Evolutionary conservation across 495 filamentous ascomycete species (phyloP), one percentile per base, ranked within the genome.

Genomic region (Pseudotulostoma volvatum): DNA sequence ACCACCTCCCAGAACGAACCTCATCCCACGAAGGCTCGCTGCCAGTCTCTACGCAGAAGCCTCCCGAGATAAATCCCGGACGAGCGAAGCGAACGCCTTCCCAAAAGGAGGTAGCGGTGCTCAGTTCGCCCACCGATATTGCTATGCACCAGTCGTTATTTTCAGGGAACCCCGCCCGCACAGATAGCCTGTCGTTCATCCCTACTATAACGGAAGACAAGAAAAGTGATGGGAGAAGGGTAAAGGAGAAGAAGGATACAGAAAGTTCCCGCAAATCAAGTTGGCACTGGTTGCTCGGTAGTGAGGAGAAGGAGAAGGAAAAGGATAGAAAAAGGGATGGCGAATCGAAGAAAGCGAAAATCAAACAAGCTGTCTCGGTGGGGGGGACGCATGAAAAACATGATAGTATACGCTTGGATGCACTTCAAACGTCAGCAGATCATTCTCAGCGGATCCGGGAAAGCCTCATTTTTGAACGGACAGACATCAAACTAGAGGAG

Each of bases 171-270:
- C 74, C 61, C 31, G 76, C 68, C 0, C 70, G 79, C 13, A 93
- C 81, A 1, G 83, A 86, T 51, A 77, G 66, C 39, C 65, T 92
- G 9, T 86, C 84, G 1, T 84, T 87, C 50, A 85, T 92, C 34
- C 86, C 86, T 2, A 92, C 80, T 1, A 61, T 84, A 18, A 49
- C 66, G 1, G 75, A 83, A 40, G 79, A 82, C 36, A 76, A 73
- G 42, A 77, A 73, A 43, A 44, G 63, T 0, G 77, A 82, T 40
- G 61, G 67, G 38, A 84, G 79, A 43, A 74, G 71, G 37, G 66
- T 69, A 8, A 81, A 77, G 51, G 69, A 74, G 23, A 62, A 64
- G 43, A 74, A 80, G 58, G 66, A 77, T 47, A 61, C 59, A 9
- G 71, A 72, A 20, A 64, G 67, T 20, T 60, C 64, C 18, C 66